Evolutionary conservation across 345 rosid genomes (phyloP), one percentile per base, ranked within the genome.

Genomic region (Brassica carinata): DNA sequence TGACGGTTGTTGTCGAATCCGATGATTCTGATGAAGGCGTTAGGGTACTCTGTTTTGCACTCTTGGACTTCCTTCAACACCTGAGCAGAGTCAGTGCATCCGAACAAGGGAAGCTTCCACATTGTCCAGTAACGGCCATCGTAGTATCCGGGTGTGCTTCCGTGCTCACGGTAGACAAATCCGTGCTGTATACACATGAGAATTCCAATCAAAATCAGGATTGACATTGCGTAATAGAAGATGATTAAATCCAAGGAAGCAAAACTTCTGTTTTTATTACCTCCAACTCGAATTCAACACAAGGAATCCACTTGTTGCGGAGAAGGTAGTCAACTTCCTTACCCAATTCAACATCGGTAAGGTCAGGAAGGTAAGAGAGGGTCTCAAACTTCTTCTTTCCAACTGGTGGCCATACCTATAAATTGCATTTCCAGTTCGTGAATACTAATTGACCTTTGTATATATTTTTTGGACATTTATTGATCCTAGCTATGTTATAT

Each of bases 331-430:
- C 58, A 1, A 53, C 58, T n/a, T 53, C 58, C 58, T 53, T 53
- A n/a, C 8, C 58, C 18, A 53, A 53, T 5, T 53, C 58, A 53
- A 53, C 58, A 1, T 53, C 58, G 58, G 58, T 5, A 53, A 53
- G 58, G 58, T 53, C 58, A 53, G 58, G 58, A 53, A 53, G 58
- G 58, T 53, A 53, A 53, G 58, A 53, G 58, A 53, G 58, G 19
- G 58, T 14, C 58, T 53, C 58, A 53, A 53, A 53, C 58, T 53
- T 53, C 19, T 53, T 53, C 58, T 53, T 53, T 53, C 58, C 58
- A 53, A 53, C 18, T 53, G 58, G 58, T n/a, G 58, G 58, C 18
- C 58, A 53, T 18, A 53, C 58, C 89, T 86, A 59, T 43, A 43
- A 23, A 31, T 62, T 23, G 10, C 53, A 76, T 38, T 78, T 38